Percentiles rank a stretch among this genome's conserved stretches.
phyloP scores from a whole-genome alignment of 306 rosid species.

The Ceratonia siliqua region DNA sequence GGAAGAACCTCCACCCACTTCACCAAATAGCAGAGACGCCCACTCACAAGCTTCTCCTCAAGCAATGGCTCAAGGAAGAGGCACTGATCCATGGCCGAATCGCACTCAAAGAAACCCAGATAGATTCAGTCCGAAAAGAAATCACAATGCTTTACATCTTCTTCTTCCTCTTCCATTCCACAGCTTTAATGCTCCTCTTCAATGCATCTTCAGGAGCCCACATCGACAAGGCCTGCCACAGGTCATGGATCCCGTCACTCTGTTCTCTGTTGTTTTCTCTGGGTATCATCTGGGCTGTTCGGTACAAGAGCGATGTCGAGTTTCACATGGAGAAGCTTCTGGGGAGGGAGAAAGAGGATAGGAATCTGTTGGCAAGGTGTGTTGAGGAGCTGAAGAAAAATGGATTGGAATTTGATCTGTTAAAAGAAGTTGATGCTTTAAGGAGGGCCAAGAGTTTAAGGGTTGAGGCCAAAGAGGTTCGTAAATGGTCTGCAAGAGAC shows the following conservation, averaged over 20 bases:
- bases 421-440: conserved; percentile 92
- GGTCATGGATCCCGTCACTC: conserved; percentile 86
- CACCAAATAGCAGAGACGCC: conserved; percentile 93
- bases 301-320: conserved; percentile 91
- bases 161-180: conserved; percentile 97
- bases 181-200: conserved; percentile 77
- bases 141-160: conserved; percentile 76
- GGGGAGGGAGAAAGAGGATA: conserved; percentile 81
- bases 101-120: conserved; percentile 76
- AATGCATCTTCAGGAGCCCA: conserved; percentile 41
- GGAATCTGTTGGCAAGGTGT: conserved; percentile 62
- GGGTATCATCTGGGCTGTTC: conserved; percentile 76
- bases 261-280: conserved; percentile 76
- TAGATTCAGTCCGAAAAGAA: conserved; percentile 70
- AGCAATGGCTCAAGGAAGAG: conserved; percentile 97
- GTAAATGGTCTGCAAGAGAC: conserved; percentile 88
- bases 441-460: conserved; percentile 87
- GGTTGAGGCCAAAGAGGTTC: conserved; percentile 62
- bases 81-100: conserved; percentile 73
- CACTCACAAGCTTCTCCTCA: conserved; percentile 91
- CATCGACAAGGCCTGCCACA: conserved; percentile 43
- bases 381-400: conserved; percentile 85
- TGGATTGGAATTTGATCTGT: conserved; percentile 85
- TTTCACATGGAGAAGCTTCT: conserved; percentile 75
- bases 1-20: conserved; percentile 78